Evolutionary conservation across 139 green algal genomes (phyloP).

Genomic region (Chlorella ohadii): DNA sequence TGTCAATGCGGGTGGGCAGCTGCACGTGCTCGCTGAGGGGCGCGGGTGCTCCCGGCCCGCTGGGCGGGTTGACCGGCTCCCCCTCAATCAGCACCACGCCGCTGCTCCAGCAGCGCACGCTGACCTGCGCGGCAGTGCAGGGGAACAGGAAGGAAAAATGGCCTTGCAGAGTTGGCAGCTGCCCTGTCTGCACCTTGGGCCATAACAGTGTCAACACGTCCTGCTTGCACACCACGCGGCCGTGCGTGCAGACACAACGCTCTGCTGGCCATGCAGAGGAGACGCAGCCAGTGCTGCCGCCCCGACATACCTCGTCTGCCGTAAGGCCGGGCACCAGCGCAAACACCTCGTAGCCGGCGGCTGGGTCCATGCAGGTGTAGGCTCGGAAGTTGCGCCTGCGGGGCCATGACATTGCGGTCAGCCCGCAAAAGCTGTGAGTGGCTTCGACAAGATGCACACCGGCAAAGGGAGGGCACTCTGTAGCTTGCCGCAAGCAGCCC

Average conservation of each 20-base stretch:
- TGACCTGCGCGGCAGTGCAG: constrained; percentile 3
- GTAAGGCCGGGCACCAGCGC: constrained; percentile 13
- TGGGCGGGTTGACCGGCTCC: background rate
- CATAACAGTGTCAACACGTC: too few relatives aligned
- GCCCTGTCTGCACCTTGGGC: too few relatives aligned
- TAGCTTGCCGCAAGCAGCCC: too few relatives aligned
- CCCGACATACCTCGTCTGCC: background rate
- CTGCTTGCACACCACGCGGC: too few relatives aligned
- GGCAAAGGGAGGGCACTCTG: too few relatives aligned
- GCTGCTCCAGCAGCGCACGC: constrained; percentile 27
- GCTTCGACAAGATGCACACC: background rate
- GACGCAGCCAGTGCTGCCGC: too few relatives aligned
- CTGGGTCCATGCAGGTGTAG: background rate
- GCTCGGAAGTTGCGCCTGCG: constrained; percentile 9
- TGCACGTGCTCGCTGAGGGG: background rate
- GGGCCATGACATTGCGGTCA: background rate
- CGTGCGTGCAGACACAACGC: too few relatives aligned
- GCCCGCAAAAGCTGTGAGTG: background rate
- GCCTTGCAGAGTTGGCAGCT: too few relatives aligned
- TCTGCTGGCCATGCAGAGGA: too few relatives aligned
- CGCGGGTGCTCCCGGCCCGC: background rate
- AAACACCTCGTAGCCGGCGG: constrained; percentile 28
- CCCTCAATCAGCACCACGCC: background rate
- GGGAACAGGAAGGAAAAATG: background rate
- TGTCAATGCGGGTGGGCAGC: constrained; percentile 5